A percentile compares a stretch with the other conserved stretches of the same genome.
Conservation (phyloP, 768 basidiomycete species). For the Cystobasidium tubakii region DNA sequence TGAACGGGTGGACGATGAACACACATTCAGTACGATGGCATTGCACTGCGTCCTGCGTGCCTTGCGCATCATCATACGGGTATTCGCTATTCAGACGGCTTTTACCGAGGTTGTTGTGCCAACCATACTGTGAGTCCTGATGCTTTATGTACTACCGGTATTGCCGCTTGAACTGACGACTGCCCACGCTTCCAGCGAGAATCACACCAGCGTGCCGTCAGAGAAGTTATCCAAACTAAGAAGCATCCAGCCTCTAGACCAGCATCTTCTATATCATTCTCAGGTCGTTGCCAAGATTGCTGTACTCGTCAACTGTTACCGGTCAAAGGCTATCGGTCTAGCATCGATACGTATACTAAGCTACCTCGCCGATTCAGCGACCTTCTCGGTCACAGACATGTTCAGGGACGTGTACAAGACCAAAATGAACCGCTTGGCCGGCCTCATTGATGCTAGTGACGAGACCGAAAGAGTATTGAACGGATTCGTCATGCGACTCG, state of each 20-base stretch:
- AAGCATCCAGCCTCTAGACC: constrained; percentile 45
- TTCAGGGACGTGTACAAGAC: constrained; percentile 49
- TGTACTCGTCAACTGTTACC: constrained; percentile 64
- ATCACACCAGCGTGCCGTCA: constrained; percentile 45
- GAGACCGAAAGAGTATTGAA: constrained; percentile 79
- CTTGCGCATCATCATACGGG: constrained; percentile 71
- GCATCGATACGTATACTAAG: constrained; percentile 72
- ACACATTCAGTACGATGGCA: constrained; percentile 59
- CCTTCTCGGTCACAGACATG: constrained; percentile 53
- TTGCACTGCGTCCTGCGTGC: constrained; percentile 69
- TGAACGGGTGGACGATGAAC: constrained; percentile 65
- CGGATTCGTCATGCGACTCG: constrained; percentile 67
- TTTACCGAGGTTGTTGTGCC: constrained; percentile 85
- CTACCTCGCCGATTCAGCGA: constrained; percentile 61
- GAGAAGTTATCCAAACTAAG: constrained; percentile 50
- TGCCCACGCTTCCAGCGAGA: constrained; percentile 19
- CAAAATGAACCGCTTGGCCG: constrained; percentile 63
- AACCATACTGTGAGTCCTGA: constrained; percentile 64
- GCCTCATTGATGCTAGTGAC: constrained; percentile 69
- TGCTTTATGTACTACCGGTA: constrained; percentile 33
- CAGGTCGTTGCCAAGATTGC: constrained; percentile 75
- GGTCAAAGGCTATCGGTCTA: constrained; percentile 64
- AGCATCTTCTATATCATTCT: constrained; percentile 59
- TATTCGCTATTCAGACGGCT: constrained; percentile 76
- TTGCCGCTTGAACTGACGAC: constrained; percentile 39